Conservation (phyloP, 306 rosid species). For the Mimosa pudica region DNA sequence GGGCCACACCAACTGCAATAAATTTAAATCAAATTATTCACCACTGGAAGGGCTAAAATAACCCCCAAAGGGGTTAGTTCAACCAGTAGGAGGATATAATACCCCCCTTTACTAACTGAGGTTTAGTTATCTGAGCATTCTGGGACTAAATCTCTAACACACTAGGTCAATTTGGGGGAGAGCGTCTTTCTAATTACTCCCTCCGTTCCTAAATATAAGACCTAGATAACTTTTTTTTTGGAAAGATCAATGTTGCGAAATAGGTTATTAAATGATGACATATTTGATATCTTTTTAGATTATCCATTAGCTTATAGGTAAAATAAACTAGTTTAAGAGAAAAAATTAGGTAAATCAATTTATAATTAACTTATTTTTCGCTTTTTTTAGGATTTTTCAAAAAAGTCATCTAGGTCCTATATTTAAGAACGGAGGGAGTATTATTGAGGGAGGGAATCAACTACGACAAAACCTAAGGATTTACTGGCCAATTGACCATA, state of each 20-base stretch:
- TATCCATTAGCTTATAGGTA: too few species aligned
- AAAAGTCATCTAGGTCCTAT: too few species aligned
- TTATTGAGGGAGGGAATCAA: not conserved
- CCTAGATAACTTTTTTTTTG: too few species aligned
- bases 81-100: not conserved
- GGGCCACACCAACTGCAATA: not conserved
- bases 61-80: not conserved
- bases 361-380: too few species aligned
- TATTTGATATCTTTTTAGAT: too few species aligned
- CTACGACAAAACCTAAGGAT: not conserved
- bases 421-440: too few species aligned
- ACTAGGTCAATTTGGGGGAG: not conserved
- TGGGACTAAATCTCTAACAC: not conserved
- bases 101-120: not conserved
- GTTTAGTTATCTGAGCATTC: not conserved
- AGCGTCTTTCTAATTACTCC: not conserved
- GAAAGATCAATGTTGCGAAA: too few species aligned
- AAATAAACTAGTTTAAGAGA: too few species aligned
- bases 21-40: not conserved
- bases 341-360: too few species aligned
- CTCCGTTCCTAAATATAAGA: too few species aligned
- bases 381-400: too few species aligned
- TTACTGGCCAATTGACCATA: not conserved
- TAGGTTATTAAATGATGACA: too few species aligned
- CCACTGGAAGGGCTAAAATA: not conserved